Evolutionary conservation across 2,329 filamentous ascomycete genomes (phyloP).

Genomic region (Emergomyces africanus): DNA sequence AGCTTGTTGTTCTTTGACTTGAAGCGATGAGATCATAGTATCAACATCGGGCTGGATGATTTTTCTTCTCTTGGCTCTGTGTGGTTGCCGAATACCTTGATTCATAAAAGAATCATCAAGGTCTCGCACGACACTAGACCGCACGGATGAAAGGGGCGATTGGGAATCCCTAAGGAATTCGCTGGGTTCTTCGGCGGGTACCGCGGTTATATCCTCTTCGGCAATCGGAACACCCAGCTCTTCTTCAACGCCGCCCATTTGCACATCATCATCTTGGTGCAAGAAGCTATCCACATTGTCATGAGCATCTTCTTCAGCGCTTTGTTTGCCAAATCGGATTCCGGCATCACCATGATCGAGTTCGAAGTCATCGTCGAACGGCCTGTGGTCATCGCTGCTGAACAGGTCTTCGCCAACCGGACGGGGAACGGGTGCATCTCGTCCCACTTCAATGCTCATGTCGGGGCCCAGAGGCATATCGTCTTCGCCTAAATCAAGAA

Average conservation of each 20-base stretch:
- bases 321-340: slow-evolving; percentile 29
- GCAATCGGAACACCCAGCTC: slow-evolving; percentile 48
- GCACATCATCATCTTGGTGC: slow-evolving; percentile 43
- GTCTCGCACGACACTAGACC: slow-evolving; percentile 42
- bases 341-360: slow-evolving; percentile 38
- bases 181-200: slow-evolving; percentile 16
- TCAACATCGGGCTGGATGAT: slow-evolving; percentile 69
- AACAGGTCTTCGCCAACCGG: slow-evolving; percentile 43
- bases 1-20: slow-evolving; percentile 76
- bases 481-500: slow-evolving; percentile 55
- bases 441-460: slow-evolving; percentile 72
- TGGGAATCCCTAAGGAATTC: slow-evolving; percentile 32
- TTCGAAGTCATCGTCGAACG: slow-evolving; percentile 40
- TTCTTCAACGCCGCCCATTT: slow-evolving; percentile 33
- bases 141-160: slow-evolving; percentile 43
- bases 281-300: slow-evolving; percentile 48
- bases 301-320: slow-evolving; percentile 23
- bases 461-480: slow-evolving; percentile 55
- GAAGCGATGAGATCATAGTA: slow-evolving; percentile 60
- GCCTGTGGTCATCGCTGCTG: slow-evolving; percentile 47
- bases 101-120: slow-evolving; percentile 47
- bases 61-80: slow-evolving; percentile 67
- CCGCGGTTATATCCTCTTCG: slow-evolving; percentile 32
- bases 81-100: slow-evolving; percentile 49
- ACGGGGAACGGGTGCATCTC: slow-evolving; percentile 62